These are phyloP conservation scores for Leccinum uliginosum DNA, from an alignment of 768 basidiomycete genomes.

Conservation along the genomic window DNA sequence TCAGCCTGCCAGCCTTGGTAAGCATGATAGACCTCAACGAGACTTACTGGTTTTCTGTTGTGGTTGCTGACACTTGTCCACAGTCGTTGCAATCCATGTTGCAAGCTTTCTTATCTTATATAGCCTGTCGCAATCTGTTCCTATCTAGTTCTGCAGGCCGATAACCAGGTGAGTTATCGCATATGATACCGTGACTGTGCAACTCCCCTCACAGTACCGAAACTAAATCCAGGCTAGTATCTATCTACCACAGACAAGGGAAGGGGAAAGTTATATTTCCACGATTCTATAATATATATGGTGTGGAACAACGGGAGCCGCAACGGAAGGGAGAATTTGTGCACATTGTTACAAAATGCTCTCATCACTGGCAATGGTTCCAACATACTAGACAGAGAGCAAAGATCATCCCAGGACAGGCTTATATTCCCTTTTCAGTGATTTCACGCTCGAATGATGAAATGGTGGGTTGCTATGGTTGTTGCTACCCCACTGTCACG, in stretches of 20 bases:
- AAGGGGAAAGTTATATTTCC: neutral
- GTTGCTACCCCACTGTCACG: no score
- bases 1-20: no score
- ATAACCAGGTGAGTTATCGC: neutral
- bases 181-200: no score
- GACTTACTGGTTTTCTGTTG: neutral
- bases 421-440: neutral
- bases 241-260: neutral
- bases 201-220: neutral
- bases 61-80: neutral
- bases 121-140: neutral
- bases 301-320: neutral
- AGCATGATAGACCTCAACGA: neutral
- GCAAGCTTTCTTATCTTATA: neutral
- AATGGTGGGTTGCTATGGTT: no score
- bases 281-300: neutral
- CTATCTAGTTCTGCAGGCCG: neutral
- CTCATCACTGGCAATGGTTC: no score
- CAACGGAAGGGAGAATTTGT: neutral
- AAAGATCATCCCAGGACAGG: neutral
- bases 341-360: no score
- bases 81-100: neutral
- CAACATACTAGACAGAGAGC: no score
- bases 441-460: neutral
- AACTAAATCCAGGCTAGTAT: neutral